phyloP scores from a whole-genome alignment of 176 grass and related monocot genomes.

The Puccinellia tenuiflora region DNA sequence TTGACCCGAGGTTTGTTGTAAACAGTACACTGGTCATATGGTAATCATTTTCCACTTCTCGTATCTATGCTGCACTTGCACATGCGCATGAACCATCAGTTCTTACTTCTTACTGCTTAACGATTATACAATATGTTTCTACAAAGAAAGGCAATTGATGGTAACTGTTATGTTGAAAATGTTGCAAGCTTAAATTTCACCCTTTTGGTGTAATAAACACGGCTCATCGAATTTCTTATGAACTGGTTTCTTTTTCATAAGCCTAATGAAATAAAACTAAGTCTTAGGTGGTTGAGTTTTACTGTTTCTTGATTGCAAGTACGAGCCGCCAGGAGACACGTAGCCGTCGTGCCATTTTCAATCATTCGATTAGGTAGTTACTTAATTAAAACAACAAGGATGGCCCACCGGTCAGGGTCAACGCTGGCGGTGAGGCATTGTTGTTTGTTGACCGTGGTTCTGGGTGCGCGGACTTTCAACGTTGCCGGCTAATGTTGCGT shows the following conservation, averaged over 20 bases:
- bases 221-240: neutral
- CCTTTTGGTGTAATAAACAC: neutral
- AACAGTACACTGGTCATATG: neutral
- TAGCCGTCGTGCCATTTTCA: too few relatives aligned
- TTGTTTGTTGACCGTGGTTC: too few relatives aligned
- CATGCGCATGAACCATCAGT: neutral
- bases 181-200: neutral
- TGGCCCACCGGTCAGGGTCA: too few relatives aligned
- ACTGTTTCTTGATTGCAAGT: too few relatives aligned
- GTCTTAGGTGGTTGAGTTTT: too few relatives aligned
- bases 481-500: too few relatives aligned
- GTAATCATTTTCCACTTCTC: neutral
- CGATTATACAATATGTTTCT: neutral
- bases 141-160: neutral
- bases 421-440: too few relatives aligned
- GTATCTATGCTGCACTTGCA: neutral
- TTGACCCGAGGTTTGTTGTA: neutral
- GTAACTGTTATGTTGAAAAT: neutral
- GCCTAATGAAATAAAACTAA: neutral
- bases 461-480: too few relatives aligned
- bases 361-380: too few relatives aligned
- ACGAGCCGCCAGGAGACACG: too few relatives aligned
- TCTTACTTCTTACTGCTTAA: neutral
- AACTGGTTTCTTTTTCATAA: neutral
- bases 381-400: too few relatives aligned